These are phyloP conservation scores for Lycium barbarum DNA, from an alignment of 257 asterid species.

Conservation along the genomic window DNA sequence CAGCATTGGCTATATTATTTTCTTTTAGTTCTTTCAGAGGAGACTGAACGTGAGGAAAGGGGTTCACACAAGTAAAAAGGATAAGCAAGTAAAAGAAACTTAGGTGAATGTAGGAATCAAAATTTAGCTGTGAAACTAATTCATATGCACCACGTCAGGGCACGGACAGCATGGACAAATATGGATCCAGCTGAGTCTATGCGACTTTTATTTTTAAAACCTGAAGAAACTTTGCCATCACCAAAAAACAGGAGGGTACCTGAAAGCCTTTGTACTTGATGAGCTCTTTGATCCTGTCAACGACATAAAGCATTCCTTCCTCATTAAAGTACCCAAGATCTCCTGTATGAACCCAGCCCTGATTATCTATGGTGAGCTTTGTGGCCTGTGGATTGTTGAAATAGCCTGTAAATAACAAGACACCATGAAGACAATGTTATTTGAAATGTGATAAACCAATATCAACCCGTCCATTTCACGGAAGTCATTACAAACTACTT, in stretches of 20 bases:
- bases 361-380: constrained; percentile 83
- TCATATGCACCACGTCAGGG: neutral
- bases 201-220: neutral
- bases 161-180: neutral
- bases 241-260: constrained; percentile 48
- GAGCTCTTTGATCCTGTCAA: constrained; percentile 94
- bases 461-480: neutral
- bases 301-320: constrained; percentile 81
- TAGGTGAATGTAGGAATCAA: neutral
- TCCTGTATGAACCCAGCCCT: constrained; percentile 93
- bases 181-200: neutral
- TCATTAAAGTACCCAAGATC: constrained; percentile 95
- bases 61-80: no score
- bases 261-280: constrained; percentile 94
- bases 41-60: no score
- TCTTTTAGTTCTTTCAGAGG: neutral
- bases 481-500: neutral
- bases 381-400: constrained; percentile 82
- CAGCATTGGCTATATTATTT: neutral
- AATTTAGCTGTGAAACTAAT: neutral
- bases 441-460: neutral
- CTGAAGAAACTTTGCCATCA: neutral
- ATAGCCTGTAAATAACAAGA: constrained; percentile 60
- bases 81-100: no score
- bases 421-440: neutral